phyloP scores from a whole-genome alignment of 148 eudicot species.

The Persicaria tinctoria region DNA sequence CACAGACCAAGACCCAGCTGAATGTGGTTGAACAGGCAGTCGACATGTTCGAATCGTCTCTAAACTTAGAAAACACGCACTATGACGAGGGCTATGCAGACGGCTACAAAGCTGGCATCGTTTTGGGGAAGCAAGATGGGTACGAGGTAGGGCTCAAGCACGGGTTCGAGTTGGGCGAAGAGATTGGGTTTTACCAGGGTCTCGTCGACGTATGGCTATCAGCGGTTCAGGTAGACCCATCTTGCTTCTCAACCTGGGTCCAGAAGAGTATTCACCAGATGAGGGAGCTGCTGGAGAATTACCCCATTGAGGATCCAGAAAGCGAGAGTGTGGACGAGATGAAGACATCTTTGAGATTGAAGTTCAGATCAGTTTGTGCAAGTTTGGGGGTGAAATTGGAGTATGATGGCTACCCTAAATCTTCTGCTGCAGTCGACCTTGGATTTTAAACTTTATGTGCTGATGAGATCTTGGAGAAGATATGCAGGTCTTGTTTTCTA shows the following conservation, averaged over 20 bases:
- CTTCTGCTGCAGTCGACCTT: conserved; percentile 29
- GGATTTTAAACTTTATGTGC: conserved; percentile 23
- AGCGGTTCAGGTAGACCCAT: conserved; percentile 48
- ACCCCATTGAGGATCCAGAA: conserved; percentile 54
- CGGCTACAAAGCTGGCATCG: conserved; percentile 52
- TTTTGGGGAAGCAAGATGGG: conserved; percentile 51
- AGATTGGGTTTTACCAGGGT: conserved; percentile 75
- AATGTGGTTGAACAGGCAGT: not conserved
- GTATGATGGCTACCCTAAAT: conserved; percentile 58
- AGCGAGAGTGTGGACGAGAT: conserved; percentile 45
- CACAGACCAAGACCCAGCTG: not conserved
- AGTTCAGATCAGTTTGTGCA: conserved; percentile 61
- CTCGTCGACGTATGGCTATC: conserved; percentile 58
- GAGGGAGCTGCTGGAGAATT: conserved; percentile 42
- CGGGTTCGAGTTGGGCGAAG: conserved; percentile 66
- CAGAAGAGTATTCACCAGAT: conserved; percentile 47
- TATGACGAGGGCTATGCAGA: conserved; percentile 55
- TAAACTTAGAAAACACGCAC: conserved; percentile 49
- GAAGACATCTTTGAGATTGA: conserved; percentile 47
- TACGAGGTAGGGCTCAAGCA: conserved; percentile 65
- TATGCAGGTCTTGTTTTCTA: no score
- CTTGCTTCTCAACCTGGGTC: conserved; percentile 43
- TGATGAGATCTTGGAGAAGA: no score
- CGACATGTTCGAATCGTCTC: conserved; percentile 46
- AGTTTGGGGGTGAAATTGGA: conserved; percentile 62